Base-by-base conservation (phyloP, 2,329 filamentous ascomycete genomes). In the Sporothrix humicola region DNA sequence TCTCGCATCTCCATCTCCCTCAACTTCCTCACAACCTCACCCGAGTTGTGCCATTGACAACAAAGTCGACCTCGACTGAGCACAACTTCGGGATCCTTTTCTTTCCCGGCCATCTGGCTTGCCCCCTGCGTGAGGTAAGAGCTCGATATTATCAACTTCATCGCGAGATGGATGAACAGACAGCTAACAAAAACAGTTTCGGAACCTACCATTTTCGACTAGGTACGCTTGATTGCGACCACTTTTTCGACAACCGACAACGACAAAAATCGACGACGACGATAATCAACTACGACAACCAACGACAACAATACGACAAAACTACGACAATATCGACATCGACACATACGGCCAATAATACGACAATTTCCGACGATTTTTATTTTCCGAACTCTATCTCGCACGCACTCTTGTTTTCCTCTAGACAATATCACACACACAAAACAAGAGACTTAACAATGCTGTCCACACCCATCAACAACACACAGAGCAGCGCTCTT, bases 121-220 rank as follows among this genome's bases (percentile, higher is more conserved):
- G 91, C 90, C 88, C 90, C 88, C 90, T 93, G 91, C 91, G 91
- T 91, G 91, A 94, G 91, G 92, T 94, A 82, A 78, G 46, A 46
- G n/a, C 9, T 7, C 17, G 48, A n/a, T 3, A 20, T 0, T 17
- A 31, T 42, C 20, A 15, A 26, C 26, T 17, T 23, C 13, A 52
- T 5, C 31, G 31, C 31, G 31, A 37, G 31, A 37, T 17, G 54
- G n/a, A n/a, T 13, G 20, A 17, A 23, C 20, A 46, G 13, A 52
- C 23, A 31, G 26, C 75, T 75, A 37, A 75, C 74, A 37, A 8
- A 2, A 17, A 12, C 76, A 81, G 80, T 80, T 76, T 79, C 78
- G 77, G 78, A 80, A 78, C 78, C 76, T 69, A 77, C 74, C 74
- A 77, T 75, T 63, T 76, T 78, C 75, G 77, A 78, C 77, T 78